Evolutionary conservation across 306 rosid species (phyloP).

Genomic region (Medicago ruthenica): DNA sequence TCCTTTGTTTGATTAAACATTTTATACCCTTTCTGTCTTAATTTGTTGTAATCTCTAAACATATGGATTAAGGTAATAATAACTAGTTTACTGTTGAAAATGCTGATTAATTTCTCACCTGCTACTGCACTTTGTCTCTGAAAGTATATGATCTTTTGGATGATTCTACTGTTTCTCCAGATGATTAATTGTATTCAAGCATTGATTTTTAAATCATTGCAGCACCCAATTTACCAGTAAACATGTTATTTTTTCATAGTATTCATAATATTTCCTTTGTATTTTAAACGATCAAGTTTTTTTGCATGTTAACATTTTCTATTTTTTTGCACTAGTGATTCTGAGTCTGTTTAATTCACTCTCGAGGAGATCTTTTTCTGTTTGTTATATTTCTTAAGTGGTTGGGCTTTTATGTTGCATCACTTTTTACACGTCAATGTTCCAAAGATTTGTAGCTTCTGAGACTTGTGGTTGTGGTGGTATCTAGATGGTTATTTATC

Average conservation of each 20-base stretch:
- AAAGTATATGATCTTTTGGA: background rate
- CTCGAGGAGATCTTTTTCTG: slow-evolving; percentile 2
- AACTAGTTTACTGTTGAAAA: background rate
- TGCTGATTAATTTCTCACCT: background rate
- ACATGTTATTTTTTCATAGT: no score
- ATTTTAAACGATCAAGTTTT: background rate
- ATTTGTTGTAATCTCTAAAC: background rate
- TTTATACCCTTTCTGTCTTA: background rate
- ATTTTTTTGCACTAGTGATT: background rate
- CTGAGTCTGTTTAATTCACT: slow-evolving; percentile 1
- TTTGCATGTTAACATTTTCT: background rate
- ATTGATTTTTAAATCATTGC: background rate
- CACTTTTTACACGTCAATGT: background rate
- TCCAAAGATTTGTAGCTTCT: slow-evolving; percentile 19
- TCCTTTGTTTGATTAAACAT: background rate
- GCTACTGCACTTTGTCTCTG: background rate
- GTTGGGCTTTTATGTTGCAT: slow-evolving; percentile 23
- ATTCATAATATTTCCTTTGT: background rate
- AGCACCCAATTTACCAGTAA: no score
- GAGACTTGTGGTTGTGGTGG: background rate
- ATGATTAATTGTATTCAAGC: background rate
- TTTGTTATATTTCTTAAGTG: background rate
- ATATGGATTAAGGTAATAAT: no score
- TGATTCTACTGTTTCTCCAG: background rate
- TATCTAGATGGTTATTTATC: slow-evolving; percentile 2